Conservation (phyloP, 176 grass and related monocot genomes). For the Miscanthus lutarioriparius region DNA sequence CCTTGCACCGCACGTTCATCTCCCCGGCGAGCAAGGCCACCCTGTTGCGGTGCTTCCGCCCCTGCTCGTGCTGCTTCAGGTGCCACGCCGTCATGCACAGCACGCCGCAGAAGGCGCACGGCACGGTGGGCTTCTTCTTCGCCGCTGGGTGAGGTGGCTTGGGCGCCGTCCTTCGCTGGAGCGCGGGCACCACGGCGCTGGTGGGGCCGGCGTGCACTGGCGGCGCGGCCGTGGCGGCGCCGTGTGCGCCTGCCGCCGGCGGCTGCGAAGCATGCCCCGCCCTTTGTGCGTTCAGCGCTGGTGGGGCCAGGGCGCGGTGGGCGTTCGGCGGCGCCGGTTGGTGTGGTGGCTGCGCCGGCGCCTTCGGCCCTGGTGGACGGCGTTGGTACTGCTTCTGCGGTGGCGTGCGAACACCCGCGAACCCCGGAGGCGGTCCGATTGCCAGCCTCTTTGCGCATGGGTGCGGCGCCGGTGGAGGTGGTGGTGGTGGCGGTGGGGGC, state of each 20-base stretch:
- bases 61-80: constrained; percentile 42
- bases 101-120: constrained; percentile 37
- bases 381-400: constrained; percentile 10
- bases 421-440: constrained; percentile 2
- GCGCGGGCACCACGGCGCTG: too few relatives aligned
- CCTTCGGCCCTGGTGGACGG: neutral
- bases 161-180: too few relatives aligned
- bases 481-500: neutral
- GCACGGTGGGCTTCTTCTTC: constrained; percentile 7
- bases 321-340: neutral
- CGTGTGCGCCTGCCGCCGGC: neutral
- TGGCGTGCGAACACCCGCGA: neutral
- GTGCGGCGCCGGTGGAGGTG: neutral
- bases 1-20: constrained; percentile 40
- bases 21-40: constrained; percentile 34
- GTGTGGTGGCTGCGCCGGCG: neutral
- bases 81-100: constrained; percentile 36
- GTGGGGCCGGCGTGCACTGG: neutral
- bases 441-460: constrained; percentile 3
- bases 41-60: constrained; percentile 46
- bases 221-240: neutral
- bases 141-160: neutral
- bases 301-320: neutral
- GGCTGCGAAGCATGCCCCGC: neutral
- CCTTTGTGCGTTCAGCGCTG: neutral